phyloP scores from a whole-genome alignment of 257 asterid genomes.

The Prunella vulgaris region DNA sequence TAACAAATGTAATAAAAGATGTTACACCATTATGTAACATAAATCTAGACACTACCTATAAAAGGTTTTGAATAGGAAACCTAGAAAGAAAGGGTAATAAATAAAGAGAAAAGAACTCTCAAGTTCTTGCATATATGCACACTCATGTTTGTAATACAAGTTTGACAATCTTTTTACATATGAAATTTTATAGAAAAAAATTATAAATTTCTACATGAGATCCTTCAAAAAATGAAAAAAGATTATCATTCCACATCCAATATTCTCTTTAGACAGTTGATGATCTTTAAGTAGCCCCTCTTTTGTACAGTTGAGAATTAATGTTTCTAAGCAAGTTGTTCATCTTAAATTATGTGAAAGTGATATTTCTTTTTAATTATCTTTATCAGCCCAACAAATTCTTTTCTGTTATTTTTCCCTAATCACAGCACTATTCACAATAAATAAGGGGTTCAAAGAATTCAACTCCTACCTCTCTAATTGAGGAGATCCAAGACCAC shows the following conservation, averaged over 20 bases:
- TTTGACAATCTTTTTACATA: neutral
- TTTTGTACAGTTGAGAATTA: constrained; percentile 17
- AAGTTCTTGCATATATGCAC: neutral
- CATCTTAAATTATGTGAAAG: neutral
- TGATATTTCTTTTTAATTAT: neutral
- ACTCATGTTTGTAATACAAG: neutral
- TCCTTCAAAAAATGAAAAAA: neutral
- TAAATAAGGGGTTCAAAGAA: neutral
- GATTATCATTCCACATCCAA: too few relatives aligned
- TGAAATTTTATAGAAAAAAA: neutral
- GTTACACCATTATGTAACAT: neutral
- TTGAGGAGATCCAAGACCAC: neutral
- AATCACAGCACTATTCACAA: neutral
- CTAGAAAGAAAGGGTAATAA: constrained; percentile 1
- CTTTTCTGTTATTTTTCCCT: neutral
- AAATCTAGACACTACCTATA: neutral
- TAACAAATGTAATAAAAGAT: neutral
- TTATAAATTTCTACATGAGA: neutral
- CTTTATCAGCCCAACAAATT: neutral
- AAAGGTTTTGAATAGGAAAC: constrained; percentile 17
- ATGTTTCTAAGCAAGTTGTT: neutral
- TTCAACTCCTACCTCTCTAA: neutral
- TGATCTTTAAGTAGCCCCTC: neutral
- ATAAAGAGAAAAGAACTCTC: neutral
- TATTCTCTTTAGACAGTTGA: neutral